Percentiles rank a stretch among this genome's conserved stretches.
Evolutionary conservation across 192 early-diverging fungal genomes (phyloP).

Genomic region (Geosiphon pyriformis): DNA sequence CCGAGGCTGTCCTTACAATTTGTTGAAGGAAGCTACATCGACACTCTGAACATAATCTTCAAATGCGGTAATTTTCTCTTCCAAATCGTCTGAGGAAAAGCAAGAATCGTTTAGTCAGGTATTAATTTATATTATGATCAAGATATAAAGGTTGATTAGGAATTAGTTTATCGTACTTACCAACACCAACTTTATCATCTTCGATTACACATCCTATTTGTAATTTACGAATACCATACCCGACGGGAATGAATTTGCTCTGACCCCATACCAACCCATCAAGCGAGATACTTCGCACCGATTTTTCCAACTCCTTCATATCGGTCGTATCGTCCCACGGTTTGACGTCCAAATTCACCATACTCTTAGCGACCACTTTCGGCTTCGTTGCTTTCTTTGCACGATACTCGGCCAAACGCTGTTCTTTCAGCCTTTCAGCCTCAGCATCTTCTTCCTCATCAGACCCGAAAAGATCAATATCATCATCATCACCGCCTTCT

Average conservation of each 20-base stretch:
- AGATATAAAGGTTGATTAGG: background rate
- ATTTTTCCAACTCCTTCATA: conserved; percentile 68
- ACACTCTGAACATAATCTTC: conserved; percentile 92
- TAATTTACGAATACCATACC: conserved; percentile 96
- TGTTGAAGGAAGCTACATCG: conserved; percentile 83
- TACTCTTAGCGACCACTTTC: conserved; percentile 84
- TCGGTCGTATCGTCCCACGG: conserved; percentile 98
- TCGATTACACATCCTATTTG: conserved; percentile 88
- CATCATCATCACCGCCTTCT: conserved; percentile 83
- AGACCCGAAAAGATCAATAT: conserved; percentile 93
- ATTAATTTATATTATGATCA: background rate
- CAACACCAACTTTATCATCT: conserved; percentile 76
- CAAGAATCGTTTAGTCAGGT: background rate
- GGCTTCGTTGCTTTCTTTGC: conserved; percentile 89
- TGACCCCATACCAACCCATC: conserved; percentile 89
- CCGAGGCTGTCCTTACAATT: too few relatives aligned
- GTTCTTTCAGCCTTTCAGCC: conserved; percentile 79
- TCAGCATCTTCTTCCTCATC: conserved; percentile 90
- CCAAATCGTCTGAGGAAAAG: conserved; percentile 67
- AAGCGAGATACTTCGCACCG: conserved; percentile 72
- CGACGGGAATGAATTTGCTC: conserved; percentile 73
- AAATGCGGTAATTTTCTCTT: conserved; percentile 70
- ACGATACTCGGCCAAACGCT: conserved; percentile 86
- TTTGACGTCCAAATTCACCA: conserved; percentile 91
- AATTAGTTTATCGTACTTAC: conserved; percentile 11